Base-by-base conservation (phyloP, 768 basidiomycete genomes). In the Boletus huronensis region DNA sequence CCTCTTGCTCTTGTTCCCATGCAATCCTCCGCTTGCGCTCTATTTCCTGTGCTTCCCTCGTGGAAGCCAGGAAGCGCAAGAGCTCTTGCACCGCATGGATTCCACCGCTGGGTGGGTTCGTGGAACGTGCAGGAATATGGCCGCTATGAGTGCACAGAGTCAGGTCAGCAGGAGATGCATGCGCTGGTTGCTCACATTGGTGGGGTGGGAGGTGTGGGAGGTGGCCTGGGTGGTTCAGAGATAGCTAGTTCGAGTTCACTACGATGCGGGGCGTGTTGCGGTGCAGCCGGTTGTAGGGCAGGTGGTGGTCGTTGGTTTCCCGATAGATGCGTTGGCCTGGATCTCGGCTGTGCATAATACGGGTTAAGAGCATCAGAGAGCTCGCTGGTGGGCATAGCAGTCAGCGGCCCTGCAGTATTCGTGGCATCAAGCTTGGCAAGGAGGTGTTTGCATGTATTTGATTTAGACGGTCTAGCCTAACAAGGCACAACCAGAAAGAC, bases 311-410 rank as follows among this genome's bases (percentile, higher is more conserved):
- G 71, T 53, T 45, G 70, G 28, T 44, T 54, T 41, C 29, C 52
- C 7, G 55, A 29, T n/a, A 19, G 39, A 9, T 62, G 59, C 0
- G 64, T 55, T 3, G 65, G 54, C 39, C 76, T 67, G 19, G 69
- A 59, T 57, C 79, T 72, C 17, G 73, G 62, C 49, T 80, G 79
- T 34, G 75, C 76, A 53, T 80, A 75, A 64, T 82, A 75, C 11
- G 87, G 87, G 68, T 90, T 90, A 62, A 90, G 83, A 6, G 88
- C 88, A 65, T 90, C 83, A 9, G 84, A 85, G 53, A 90, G 82
- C 70, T 90, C 87, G 74, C 87, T 90, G 55, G 82, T 78, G 61
- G 79, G 74, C 84, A 85, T 85, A 13, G 46, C 26, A 10, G 49
- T 32, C 40, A 39, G 47, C n/a, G n/a, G n/a, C 35, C 38, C 46